Conservation (phyloP, 352 stramenopile species). For the Phytophthora vignae region DNA sequence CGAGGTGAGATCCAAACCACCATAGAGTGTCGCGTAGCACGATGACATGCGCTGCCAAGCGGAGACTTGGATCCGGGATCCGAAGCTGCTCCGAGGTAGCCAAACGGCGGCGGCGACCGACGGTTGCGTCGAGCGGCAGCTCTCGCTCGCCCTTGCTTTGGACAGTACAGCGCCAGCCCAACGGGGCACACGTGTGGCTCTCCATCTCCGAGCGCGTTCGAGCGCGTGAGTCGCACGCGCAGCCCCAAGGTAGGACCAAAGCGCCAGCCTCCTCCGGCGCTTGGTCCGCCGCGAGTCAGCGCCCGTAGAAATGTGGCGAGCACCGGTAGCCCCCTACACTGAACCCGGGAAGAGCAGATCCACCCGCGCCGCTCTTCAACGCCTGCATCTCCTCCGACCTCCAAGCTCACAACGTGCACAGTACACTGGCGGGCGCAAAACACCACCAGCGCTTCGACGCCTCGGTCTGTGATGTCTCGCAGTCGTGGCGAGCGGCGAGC, state of each 20-base stretch:
- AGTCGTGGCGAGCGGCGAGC: neutral
- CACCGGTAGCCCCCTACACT: neutral
- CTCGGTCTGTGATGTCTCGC: conserved; percentile 4
- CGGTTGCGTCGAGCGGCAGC: no score
- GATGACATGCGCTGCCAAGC: neutral
- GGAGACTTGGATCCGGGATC: neutral
- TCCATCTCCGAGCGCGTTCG: conserved; percentile 2
- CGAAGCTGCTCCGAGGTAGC: neutral
- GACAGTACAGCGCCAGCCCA: conserved; percentile 37
- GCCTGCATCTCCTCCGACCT: neutral
- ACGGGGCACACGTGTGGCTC: conserved; percentile 29
- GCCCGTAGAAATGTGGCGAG: conserved; percentile 9
- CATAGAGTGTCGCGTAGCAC: neutral
- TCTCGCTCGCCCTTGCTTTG: conserved; percentile 9
- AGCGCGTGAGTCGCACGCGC: neutral
- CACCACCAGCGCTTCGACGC: conserved; percentile 2
- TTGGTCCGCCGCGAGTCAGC: conserved; percentile 23
- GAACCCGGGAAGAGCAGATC: conserved; percentile 14
- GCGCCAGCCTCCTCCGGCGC: neutral
- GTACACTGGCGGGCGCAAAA: no score
- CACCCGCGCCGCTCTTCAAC: conserved; percentile 17
- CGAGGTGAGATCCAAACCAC: neutral
- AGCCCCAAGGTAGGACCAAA: conserved; percentile 34
- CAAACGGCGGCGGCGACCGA: no score
- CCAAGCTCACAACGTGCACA: no score